These are phyloP conservation scores for Trichosanthes cucumerina DNA, from an alignment of 306 rosid species.

Conservation along the genomic window DNA sequence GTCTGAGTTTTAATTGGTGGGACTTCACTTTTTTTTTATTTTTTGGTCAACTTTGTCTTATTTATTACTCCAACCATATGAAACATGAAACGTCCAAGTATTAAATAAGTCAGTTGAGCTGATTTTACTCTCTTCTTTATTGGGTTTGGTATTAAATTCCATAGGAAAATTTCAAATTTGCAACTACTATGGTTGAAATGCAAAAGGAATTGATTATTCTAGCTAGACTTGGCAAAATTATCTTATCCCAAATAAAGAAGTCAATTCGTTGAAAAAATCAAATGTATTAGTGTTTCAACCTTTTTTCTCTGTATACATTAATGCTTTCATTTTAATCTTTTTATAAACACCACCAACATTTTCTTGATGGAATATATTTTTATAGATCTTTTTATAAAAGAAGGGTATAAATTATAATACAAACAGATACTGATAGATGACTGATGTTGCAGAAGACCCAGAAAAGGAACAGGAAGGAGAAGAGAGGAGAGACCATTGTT, in stretches of 20 bases:
- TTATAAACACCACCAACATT: not conserved
- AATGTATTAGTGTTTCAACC: not conserved
- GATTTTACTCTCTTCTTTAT: not conserved
- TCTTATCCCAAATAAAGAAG: not conserved
- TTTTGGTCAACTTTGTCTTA: slow-evolving; percentile 16
- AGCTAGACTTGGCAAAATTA: not conserved
- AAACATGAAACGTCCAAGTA: not conserved
- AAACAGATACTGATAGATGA: not conserved
- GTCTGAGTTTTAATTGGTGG: slow-evolving; percentile 6
- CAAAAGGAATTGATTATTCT: not conserved
- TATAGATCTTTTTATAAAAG: not conserved
- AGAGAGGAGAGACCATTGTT: slow-evolving; percentile 11
- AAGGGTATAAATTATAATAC: not conserved
- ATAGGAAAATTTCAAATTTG: not conserved
- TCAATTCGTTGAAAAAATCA: not conserved
- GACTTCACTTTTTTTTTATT: not conserved
- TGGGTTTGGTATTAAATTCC: not conserved
- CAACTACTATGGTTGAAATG: not conserved
- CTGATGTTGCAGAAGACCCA: slow-evolving; percentile 15
- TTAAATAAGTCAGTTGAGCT: slow-evolving; percentile 5
- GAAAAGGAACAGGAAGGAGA: slow-evolving; percentile 24
- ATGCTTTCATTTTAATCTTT: not conserved
- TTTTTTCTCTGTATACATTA: not conserved
- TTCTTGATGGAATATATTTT: not conserved
- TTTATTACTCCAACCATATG: not conserved